Percentiles rank a stretch among this genome's conserved stretches.
Conservation (phyloP, 2,329 filamentous ascomycete species). For the Helicocarpus griseus region DNA sequence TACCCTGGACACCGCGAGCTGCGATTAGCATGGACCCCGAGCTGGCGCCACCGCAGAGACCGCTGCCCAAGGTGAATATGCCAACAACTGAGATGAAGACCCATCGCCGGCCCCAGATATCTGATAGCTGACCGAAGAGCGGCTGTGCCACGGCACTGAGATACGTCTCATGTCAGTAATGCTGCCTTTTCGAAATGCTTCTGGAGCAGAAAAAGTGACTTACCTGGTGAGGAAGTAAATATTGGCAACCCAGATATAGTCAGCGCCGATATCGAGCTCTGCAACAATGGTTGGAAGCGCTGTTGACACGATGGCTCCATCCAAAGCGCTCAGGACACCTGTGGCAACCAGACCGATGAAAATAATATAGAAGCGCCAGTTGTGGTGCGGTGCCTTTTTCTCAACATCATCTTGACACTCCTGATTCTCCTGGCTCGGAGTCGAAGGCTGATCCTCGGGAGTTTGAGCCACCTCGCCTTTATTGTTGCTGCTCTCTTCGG, state of each 20-base stretch:
- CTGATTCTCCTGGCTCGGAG: no score
- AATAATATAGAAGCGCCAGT: no score
- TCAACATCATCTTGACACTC: no score
- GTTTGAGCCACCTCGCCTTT: no score
- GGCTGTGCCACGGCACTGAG: constrained; percentile 35
- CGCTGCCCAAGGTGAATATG: constrained; percentile 43
- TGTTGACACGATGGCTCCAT: constrained; percentile 29
- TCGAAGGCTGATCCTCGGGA: no score
- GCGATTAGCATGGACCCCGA: constrained; percentile 40
- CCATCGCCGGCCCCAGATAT: constrained; percentile 42
- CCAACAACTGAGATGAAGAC: constrained; percentile 31
- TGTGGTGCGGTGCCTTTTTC: no score
- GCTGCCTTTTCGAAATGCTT: not conserved
- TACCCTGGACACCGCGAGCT: constrained; percentile 45
- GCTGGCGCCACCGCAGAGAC: constrained; percentile 40
- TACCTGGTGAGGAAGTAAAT: constrained; percentile 19
- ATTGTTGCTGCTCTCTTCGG: no score
- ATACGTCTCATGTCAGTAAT: no score
- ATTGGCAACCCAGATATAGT: constrained; percentile 26
- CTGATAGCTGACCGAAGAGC: constrained; percentile 40
- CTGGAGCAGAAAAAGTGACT: not conserved
- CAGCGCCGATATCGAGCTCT: constrained; percentile 19
- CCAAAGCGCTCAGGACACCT: constrained; percentile 24
- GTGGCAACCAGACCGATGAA: not conserved
- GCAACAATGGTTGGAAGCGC: constrained; percentile 29